A percentile compares a stretch with the other conserved stretches of the same genome.
phyloP scores from a whole-genome alignment of 768 basidiomycete species.

The Hebeloma cylindrosporum region DNA sequence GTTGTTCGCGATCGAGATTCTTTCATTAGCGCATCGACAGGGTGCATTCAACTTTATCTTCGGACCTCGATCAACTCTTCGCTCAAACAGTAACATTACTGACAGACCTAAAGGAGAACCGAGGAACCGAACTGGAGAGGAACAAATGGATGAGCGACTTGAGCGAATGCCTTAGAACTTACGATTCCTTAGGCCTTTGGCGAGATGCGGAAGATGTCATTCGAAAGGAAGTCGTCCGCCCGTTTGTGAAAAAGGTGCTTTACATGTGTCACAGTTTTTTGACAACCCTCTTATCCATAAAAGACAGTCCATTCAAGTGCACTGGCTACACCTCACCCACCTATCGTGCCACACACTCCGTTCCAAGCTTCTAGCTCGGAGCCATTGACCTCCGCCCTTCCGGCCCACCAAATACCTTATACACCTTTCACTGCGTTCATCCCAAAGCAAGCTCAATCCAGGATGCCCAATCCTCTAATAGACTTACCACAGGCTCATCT shows the following conservation, averaged over 20 bases:
- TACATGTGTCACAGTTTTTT: neutral
- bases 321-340: conserved; percentile 67
- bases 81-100: conserved; percentile 55
- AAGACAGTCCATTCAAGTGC: conserved; percentile 78
- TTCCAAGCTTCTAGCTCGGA: conserved; percentile 40
- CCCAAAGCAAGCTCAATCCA: conserved; percentile 51
- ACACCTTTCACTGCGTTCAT: conserved; percentile 53
- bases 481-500: conserved; percentile 45
- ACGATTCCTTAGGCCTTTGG: conserved; percentile 80
- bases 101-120: conserved; percentile 47
- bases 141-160: conserved; percentile 64
- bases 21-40: conserved; percentile 66
- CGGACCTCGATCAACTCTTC: conserved; percentile 85
- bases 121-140: conserved; percentile 62
- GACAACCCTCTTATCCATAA: conserved; percentile 8
- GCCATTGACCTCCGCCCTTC: conserved; percentile 26
- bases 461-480: conserved; percentile 31
- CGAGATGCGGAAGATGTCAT: conserved; percentile 87
- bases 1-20: conserved; percentile 9
- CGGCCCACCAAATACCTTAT: conserved; percentile 47
- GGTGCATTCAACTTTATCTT: conserved; percentile 80
- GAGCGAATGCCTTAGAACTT: conserved; percentile 76
- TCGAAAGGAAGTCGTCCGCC: conserved; percentile 64
- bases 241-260: conserved; percentile 75
- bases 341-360: conserved; percentile 76